Base-by-base conservation (phyloP, 345 rosid genomes). In the Aurinia saxatilis region DNA sequence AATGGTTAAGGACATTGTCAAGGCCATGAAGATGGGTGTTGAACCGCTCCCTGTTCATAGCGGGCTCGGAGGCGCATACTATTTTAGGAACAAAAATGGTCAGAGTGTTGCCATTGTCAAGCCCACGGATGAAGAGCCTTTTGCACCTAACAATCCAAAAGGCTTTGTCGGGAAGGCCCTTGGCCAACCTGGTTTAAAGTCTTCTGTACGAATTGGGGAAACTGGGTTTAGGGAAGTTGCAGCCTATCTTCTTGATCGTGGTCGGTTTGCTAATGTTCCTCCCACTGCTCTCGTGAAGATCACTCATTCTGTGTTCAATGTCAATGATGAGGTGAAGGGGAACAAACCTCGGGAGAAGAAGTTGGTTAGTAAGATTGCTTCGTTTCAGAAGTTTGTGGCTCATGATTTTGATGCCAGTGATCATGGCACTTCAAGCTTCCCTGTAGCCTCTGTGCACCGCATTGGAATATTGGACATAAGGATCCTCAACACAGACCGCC, bases 61-160 rank as follows among this genome's bases (percentile, higher is more conserved):
- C 38, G 99, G 99, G 47, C 92, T 95, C 13, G 99, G 99, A 51
- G 99, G 99, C 4, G 97, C 99, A 0, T 95, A 95, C 71, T 86
- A 86, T 56, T 90, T 95, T 59, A 65, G 95, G 77, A 86, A 95
- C 64, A 74, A 72, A 49, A 75, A 68, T 37, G 91, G 91, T 49
- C 83, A 88, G 63, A 84, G 82, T 55, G 82, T 95, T 54, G 99
- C 96, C 0, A 95, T 95, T 60, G 96, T 90, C 47, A 95, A 95
- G 73, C 99, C 99, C 6, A 90, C 99, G 0, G 99, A 95, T 63
- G 99, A 95, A 76, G 99, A 95, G 63, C 99, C 99, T 7, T 95
- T 90, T 78, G 99, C 99, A 13, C 99, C 97, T 7, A 95, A 95
- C 76, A 95, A 95, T 51, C 99, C 97, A 0, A 95, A 95, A 72